Evolutionary conservation across 2,329 filamentous ascomycete genomes (phyloP).

Genomic region (Elsinoe ampelina): DNA sequence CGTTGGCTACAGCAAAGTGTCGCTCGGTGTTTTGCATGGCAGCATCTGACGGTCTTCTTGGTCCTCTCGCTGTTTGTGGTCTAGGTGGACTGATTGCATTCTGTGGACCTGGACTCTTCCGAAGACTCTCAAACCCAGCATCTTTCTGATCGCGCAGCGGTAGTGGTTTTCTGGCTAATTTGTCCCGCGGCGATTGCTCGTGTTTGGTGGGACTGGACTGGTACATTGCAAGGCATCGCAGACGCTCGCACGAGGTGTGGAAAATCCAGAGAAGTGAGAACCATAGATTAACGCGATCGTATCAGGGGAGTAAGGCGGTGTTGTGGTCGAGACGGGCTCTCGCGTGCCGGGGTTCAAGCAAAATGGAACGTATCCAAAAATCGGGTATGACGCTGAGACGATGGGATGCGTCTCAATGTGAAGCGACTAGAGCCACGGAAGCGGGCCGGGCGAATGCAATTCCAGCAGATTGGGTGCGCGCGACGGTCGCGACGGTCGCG

Average conservation of each 20-base stretch:
- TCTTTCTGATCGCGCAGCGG: background rate
- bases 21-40: conserved; percentile 17
- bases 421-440: conserved; percentile 5
- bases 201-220: conserved; percentile 4
- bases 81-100: background rate
- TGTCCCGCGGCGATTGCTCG: conserved; percentile 5
- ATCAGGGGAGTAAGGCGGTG: background rate
- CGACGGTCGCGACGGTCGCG: background rate
- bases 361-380: background rate
- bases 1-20: conserved; percentile 36
- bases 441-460: conserved; percentile 1
- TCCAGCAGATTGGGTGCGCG: conserved; percentile 1
- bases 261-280: background rate
- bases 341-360: background rate
- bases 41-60: background rate
- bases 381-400: conserved; percentile 11
- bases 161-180: background rate
- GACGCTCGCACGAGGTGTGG: background rate
- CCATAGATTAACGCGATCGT: background rate
- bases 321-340: conserved; percentile 1
- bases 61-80: conserved; percentile 6
- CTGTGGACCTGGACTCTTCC: background rate
- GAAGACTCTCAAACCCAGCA: background rate
- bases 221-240: conserved; percentile 9
- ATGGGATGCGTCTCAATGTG: conserved; percentile 6